Evolutionary conservation across 2,329 filamentous ascomycete species (phyloP), one percentile per base, ranked within the genome.

Genomic region (Fonsecaea pugnacius): DNA sequence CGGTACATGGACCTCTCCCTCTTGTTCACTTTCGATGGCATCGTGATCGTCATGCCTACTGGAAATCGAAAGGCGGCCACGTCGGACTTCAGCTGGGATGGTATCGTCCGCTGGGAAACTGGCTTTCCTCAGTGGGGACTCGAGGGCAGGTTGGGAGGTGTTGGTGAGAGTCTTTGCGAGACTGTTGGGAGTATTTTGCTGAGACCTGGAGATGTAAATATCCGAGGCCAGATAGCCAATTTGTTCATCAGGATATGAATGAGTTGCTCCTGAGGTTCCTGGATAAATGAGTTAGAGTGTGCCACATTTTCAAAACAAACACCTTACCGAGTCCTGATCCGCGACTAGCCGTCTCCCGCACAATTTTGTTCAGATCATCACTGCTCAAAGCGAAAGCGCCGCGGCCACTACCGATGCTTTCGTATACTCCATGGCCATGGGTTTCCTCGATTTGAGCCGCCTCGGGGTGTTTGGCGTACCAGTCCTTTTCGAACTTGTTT

Each of bases 381-480:
- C 90, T 93, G 78, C 91, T 95, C 87, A 96, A 85, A 62, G 92
- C 91, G 79, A 90, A 96, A 74, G 95, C 90, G 40, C 85, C 85
- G 56, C 87, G 82, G 33, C 84, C 84, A 56, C 83, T 84, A 62
- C 83, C 82, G 65, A 86, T 82, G 36, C 82, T 83, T 58, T 82
- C 84, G 72, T 89, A 89, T 68, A 85, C 83, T 48, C 84, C 86
- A 69, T 87, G 85, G 18, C 70, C 70, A 43, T 65, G 65, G n/a
- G 69, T 67, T 74, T 93, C 91, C 77, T 94, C 91, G 74, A 89
- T 87, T 61, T 85, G 83, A 33, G 89, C 82, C 70, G 86, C 85
- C 51, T 97, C 91, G 0, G 94, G 94, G 73, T 96, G 92, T 78
- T 95, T 97, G 72, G 92, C 87, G 74, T 95, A 96, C 85, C 96